Base-by-base conservation (phyloP, 345 rosid genomes). In the Nephelium lappaceum region DNA sequence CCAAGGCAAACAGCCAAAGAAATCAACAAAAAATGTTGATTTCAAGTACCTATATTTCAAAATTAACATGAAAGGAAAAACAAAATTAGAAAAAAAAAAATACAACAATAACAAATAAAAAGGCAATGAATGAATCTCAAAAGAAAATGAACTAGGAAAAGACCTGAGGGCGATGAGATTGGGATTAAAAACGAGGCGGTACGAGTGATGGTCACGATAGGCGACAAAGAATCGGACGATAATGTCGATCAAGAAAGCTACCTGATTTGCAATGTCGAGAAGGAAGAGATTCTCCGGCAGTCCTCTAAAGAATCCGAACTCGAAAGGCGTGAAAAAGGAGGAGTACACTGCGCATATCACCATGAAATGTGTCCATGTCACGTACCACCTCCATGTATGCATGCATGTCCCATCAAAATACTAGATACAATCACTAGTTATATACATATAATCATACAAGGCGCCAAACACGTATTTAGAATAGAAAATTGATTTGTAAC, bases 221-320 rank as follows among this genome's bases (percentile, higher is more conserved):
- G 92, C 94, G 15, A 95, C 87, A 65, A 83, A 88, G 90, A 93
- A 95, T 36, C 64, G 90, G 61, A 95, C 71, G 16, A 85, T 62
- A 11, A 95, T 93, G 82, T 95, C 98, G 38, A 87, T 53, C 62
- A 92, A 86, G 83, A 95, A 95, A 45, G 91, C 93, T 9, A 89
- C 36, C 78, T 95, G 98, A 41, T 97, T 97, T 0, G 82, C 88
- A 14, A 91, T 86, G 73, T 95, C 98, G 38, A 95, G 85, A 36
- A 93, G 81, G 82, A 87, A 90, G 21, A 93, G 91, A 61, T 91
- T 86, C 77, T 91, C 81, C 6, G 93, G 94, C 24, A 93, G 85
- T 2, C 98, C 98, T 67, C 97, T 81, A 87, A 90, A 95, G 88
- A 95, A 93, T 1, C 92, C 98, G 27, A 93, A 95, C 77, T 95